Evolutionary conservation across 495 filamentous ascomycete species (phyloP), one percentile per base, ranked within the genome.

Genomic region (Talaromyces adpressus): DNA sequence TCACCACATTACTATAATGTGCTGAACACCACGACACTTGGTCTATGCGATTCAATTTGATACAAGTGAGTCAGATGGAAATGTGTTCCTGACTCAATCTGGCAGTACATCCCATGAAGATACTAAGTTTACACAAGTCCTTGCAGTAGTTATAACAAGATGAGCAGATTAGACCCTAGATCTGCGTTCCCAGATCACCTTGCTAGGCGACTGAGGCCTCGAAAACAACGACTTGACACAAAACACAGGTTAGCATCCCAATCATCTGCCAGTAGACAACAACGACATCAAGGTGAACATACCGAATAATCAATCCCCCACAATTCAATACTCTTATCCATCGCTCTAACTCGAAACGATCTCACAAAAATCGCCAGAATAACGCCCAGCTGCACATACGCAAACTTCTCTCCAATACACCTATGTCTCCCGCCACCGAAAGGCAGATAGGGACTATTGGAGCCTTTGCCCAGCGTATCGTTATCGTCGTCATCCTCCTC

Each of bases 391-490:
- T 85, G 81, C 20, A 82, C 71, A 65, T 85, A 84, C 34, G 82
- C 82, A 61, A 83, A 85, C 58, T 82, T 77, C 68, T 85, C 82
- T 23, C 82, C 82, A 62, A 84, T 84, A 63, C 82, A 85, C 41
- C 82, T 77, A 65, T 84, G 82, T 25, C 82, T 74, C 11, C 82
- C 82, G 23, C 81, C 82, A 32, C 82, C 82, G 65, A 84, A 84
- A 12, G 81, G 81, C 56, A 84, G 73, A 66, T 84, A 85, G 1
- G 82, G 80, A 63, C 81, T 83, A 63, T 75, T 79, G 11, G 81
- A 77, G 34, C 79, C 81, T 72, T 82, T 84, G 9, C 27, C 57
- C 4, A 36, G 27, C n/a, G 30, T 22, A 14, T 59, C 57, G 18
- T 36, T 32, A 9, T 59, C 57, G 18, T 36, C 53, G 25, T 57